phyloP scores from a whole-genome alignment of 306 rosid species.

The Prunus campanulata region DNA sequence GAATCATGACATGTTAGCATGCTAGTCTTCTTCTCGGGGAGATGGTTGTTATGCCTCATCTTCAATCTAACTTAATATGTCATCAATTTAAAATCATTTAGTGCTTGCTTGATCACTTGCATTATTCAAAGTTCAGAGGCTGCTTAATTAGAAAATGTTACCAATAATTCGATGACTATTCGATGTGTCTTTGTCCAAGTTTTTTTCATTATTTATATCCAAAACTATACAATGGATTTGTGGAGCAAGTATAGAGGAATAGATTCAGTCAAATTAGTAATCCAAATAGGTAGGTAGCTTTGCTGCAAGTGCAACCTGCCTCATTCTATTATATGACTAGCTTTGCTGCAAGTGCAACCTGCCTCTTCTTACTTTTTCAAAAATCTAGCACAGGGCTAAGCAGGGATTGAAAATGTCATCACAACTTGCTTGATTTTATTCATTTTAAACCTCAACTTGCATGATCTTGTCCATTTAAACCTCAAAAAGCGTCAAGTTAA shows the following conservation, averaged over 20 bases:
- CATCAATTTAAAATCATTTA: neutral
- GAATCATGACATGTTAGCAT: neutral
- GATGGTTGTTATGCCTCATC: neutral
- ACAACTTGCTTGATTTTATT: neutral
- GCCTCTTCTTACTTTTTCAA: neutral
- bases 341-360: neutral
- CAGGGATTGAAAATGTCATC: neutral
- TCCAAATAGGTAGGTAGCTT: constrained; percentile 7
- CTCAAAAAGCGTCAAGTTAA: neutral
- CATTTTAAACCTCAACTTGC: neutral
- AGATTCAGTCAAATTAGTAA: neutral
- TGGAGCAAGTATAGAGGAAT: constrained; percentile 8
- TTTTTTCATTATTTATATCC: neutral
- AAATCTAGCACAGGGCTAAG: neutral
- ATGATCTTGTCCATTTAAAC: neutral
- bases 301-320: neutral
- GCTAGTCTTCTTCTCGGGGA: neutral
- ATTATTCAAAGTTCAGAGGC: neutral
- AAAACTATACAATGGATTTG: neutral
- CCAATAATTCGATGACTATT: neutral
- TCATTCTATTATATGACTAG: neutral
- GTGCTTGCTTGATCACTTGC: neutral
- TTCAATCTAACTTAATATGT: neutral
- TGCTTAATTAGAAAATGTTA: neutral
- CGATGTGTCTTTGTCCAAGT: neutral